Evolutionary conservation across 768 basidiomycete genomes (phyloP).

Genomic region (Tylopilus balloui): DNA sequence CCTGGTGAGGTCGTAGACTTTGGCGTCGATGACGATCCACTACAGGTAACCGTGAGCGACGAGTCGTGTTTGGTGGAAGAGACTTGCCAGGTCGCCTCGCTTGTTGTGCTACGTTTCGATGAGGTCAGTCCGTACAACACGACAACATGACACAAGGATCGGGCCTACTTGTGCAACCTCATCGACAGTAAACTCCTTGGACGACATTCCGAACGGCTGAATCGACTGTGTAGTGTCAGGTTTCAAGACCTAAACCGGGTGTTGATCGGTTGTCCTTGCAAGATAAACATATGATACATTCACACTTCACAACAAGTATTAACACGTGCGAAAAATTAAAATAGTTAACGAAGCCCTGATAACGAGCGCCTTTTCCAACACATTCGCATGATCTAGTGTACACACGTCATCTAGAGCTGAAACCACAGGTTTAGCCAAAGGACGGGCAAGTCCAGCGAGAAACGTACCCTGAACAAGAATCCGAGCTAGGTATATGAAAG

Average conservation of each 20-base stretch:
- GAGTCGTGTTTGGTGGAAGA: not conserved
- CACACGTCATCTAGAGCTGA: slow-evolving; percentile 20
- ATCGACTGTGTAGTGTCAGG: not conserved
- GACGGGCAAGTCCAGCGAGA: not conserved
- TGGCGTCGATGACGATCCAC: slow-evolving; percentile 81
- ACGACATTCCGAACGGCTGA: slow-evolving; percentile 12
- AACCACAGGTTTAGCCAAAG: not conserved
- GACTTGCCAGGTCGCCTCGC: slow-evolving; percentile 70
- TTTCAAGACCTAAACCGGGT: not conserved
- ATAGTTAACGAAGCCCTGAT: not conserved
- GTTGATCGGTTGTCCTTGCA: not conserved
- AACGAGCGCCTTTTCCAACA: not conserved
- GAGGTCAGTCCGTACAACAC: not conserved
- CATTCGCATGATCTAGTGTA: not conserved
- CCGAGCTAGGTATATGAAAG: slow-evolving; percentile 31
- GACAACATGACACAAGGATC: not conserved
- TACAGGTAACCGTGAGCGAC: slow-evolving; percentile 26
- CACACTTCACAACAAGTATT: not conserved
- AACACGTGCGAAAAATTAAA: not conserved
- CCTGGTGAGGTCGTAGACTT: slow-evolving; percentile 75
- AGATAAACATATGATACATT: not conserved
- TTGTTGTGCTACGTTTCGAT: slow-evolving; percentile 67
- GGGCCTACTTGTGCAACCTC: slow-evolving; percentile 64
- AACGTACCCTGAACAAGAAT: slow-evolving; percentile 45
- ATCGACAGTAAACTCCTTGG: slow-evolving; percentile 43